phyloP scores from a whole-genome alignment of 2,329 filamentous ascomycete genomes.

The Akanthomyces lecanii region DNA sequence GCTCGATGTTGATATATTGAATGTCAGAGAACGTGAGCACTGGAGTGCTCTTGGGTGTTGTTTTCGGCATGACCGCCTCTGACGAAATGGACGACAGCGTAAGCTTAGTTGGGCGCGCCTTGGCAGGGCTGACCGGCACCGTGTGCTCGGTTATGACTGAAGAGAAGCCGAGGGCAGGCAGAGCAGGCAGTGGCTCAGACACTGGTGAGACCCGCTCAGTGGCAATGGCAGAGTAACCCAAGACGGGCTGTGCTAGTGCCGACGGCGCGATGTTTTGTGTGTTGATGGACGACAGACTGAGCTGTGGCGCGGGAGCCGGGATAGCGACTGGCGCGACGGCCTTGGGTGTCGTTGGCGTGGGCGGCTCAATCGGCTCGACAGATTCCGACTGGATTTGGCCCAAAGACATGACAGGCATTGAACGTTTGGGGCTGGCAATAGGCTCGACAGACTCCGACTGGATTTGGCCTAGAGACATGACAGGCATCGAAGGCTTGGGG shows the following conservation, averaged over 20 bases:
- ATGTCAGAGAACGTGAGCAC: constrained; percentile 30
- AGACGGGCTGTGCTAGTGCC: constrained; percentile 27
- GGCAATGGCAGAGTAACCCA: constrained; percentile 18
- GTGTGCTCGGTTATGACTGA: constrained; percentile 35
- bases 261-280: constrained; percentile 26
- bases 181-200: constrained; percentile 24
- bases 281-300: constrained; percentile 29
- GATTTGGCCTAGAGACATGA: constrained; percentile 26
- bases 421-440: constrained; percentile 24
- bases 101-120: constrained; percentile 18
- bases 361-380: constrained; percentile 29
- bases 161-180: constrained; percentile 28
- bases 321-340: constrained; percentile 11
- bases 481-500: constrained; percentile 22
- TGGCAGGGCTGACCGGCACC: constrained; percentile 27
- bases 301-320: constrained; percentile 21
- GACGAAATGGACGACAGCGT: constrained; percentile 22
- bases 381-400: constrained; percentile 25
- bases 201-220: constrained; percentile 24
- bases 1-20: constrained; percentile 43
- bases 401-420: constrained; percentile 25
- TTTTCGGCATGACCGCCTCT: constrained; percentile 16
- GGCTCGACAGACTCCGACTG: constrained; percentile 30
- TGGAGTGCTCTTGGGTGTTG: constrained; percentile 14
- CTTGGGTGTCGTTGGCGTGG: constrained; percentile 22